phyloP scores from a whole-genome alignment of 2,329 filamentous ascomycete genomes.

The Ascochyta viciae-villosae region DNA sequence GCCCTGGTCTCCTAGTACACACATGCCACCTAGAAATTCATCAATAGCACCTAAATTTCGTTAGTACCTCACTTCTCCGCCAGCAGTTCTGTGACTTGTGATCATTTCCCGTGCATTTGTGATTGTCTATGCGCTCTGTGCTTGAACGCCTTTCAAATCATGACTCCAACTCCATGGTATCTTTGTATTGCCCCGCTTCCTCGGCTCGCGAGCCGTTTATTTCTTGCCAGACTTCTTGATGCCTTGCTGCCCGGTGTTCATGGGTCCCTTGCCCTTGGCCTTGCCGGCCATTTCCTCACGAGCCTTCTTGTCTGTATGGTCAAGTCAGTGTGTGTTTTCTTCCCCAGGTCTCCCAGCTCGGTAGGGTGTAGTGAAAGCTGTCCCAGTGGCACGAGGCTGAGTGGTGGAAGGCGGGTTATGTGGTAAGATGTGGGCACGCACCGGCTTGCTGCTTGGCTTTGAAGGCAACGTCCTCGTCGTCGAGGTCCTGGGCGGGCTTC shows the following conservation, averaged over 20 bases:
- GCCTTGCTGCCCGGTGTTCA: slow-evolving; percentile 83
- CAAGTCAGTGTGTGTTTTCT: neutral
- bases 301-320: slow-evolving; percentile 63
- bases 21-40: neutral
- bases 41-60: neutral
- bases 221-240: slow-evolving; percentile 99
- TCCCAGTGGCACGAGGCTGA: slow-evolving; percentile 1
- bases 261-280: slow-evolving; percentile 84
- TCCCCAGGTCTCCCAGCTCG: no score
- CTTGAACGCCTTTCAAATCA: slow-evolving; percentile 29
- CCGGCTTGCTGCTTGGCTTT: slow-evolving; percentile 84
- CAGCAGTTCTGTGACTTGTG: neutral
- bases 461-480: slow-evolving; percentile 86
- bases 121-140: slow-evolving; percentile 16
- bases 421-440: slow-evolving; percentile 56
- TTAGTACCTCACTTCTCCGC: neutral
- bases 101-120: slow-evolving; percentile 30
- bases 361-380: no score
- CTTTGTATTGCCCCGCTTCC: slow-evolving; percentile 15
- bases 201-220: slow-evolving; percentile 53
- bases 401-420: neutral
- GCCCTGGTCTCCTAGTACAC: neutral
- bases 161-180: slow-evolving; percentile 39
- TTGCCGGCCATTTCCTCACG: slow-evolving; percentile 73
- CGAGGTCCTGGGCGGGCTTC: slow-evolving; percentile 73